Evolutionary conservation across 257 asterid genomes (phyloP), one percentile per base, ranked within the genome.

Genomic region (Solanum infundibuliforme): DNA sequence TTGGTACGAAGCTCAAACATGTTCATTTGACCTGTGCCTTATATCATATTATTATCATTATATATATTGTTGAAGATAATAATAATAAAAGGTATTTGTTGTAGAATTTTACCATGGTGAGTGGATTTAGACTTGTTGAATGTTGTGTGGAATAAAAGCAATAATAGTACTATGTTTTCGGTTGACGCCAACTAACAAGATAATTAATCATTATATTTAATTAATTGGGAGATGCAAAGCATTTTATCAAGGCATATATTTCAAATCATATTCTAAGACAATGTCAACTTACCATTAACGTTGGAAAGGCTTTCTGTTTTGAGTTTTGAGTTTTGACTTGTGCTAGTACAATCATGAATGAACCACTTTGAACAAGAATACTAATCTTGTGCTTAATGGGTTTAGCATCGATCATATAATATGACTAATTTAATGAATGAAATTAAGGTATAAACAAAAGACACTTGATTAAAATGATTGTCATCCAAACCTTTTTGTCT

Each of bases 401-500:
- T 27, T 81, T 81, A 81, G 85, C 18, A 46, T 81, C 65, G 65
- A 39, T 77, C 9, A 27, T 81, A 81, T 27, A 34, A 73, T n/a
- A 81, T 82, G 69, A 46, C 41, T 82, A 29, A 8, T 82, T 82
- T 77, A 77, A n/a, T 41, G 62, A 27, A 58, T 29, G 69, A 46
- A 18, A 82, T 29, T 29, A 48, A 81, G 68, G 68, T 29, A 27
- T 48, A 10, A 79, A 25, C n/a, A 38, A 75, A 76, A 27, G 14
- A 8, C 35, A 18, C 85, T 82, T 16, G 13, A 38, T 82, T 82
- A 18, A 48, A 46, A 82, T 82, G 85, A 48, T 31, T 82, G 68
- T 55, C 76, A 74, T 75, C 62, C 65, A 58, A 74, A 48, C 29
- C 39, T 82, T 82, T 86, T 75, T 86, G 88, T 87, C 88, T 55